A percentile compares a stretch with the other conserved stretches of the same genome.
Evolutionary conservation across 2,329 filamentous ascomycete genomes (phyloP).

Genomic region (Pseudopithomyces chartarum): DNA sequence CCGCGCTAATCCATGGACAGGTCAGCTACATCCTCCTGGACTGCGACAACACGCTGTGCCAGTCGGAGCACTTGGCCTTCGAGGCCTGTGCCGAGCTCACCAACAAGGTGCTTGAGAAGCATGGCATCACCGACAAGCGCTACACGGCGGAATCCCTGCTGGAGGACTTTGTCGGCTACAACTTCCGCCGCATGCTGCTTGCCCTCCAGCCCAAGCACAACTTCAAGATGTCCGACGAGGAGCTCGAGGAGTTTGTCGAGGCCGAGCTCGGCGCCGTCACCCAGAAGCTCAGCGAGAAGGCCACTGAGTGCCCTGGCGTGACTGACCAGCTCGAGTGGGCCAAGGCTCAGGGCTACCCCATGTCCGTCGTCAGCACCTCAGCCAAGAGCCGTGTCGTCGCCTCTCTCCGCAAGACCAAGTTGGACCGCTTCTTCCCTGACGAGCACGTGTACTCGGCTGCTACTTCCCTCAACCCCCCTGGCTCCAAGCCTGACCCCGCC

Average conservation of each 20-base stretch:
- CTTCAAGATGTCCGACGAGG: slow-evolving; percentile 70
- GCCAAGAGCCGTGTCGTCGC: slow-evolving; percentile 79
- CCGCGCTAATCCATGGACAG: slow-evolving; percentile 31
- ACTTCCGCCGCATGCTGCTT: slow-evolving; percentile 90
- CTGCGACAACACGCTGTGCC: slow-evolving; percentile 87
- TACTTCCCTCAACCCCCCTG: slow-evolving; percentile 76
- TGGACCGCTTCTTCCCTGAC: slow-evolving; percentile 78
- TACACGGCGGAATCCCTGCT: slow-evolving; percentile 83
- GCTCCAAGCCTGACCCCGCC: slow-evolving; percentile 87
- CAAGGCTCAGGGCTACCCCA: slow-evolving; percentile 66
- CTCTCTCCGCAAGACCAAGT: slow-evolving; percentile 77
- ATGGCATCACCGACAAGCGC: slow-evolving; percentile 64
- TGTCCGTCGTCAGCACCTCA: slow-evolving; percentile 82
- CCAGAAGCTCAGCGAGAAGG: slow-evolving; percentile 72
- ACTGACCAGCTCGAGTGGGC: slow-evolving; percentile 71
- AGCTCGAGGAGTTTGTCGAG: slow-evolving; percentile 75
- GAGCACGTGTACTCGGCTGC: slow-evolving; percentile 82
- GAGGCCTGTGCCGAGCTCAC: slow-evolving; percentile 87
- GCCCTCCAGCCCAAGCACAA: slow-evolving; percentile 76
- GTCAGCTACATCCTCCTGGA: slow-evolving; percentile 59
- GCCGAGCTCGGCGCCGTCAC: slow-evolving; percentile 85
- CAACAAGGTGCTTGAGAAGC: slow-evolving; percentile 78
- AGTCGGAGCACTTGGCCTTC: slow-evolving; percentile 89
- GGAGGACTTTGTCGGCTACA: slow-evolving; percentile 87
- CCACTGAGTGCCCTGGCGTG: slow-evolving; percentile 71